A percentile compares a stretch with the other conserved stretches of the same genome.
Conservation (phyloP, 805 yeast genomes). For the Candida tammaniensis region DNA sequence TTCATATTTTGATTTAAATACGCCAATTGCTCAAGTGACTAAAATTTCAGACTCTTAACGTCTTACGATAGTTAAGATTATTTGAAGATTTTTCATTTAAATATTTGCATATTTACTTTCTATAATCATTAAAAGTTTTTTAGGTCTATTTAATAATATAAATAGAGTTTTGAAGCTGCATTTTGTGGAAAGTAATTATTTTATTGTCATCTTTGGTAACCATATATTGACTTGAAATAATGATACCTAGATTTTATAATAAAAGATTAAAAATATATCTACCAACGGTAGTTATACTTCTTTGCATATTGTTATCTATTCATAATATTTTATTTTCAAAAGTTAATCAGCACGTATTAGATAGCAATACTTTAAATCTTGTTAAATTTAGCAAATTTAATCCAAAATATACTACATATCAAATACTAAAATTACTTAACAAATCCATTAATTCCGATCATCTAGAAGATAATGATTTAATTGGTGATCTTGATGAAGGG, state of each 20-base stretch:
- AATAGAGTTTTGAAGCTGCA: too few species aligned
- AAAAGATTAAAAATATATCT: constrained; percentile 17
- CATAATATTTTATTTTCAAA: constrained; percentile 12
- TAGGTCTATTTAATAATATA: too few species aligned
- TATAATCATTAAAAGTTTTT: too few species aligned
- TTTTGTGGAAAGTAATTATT: too few species aligned
- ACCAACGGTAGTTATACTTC: constrained; percentile 11
- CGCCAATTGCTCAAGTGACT: too few species aligned
- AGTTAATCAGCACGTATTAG: constrained; percentile 22
- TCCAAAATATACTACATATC: constrained; percentile 20
- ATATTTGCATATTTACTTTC: too few species aligned
- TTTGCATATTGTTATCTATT: constrained; percentile 11
- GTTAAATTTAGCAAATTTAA: constrained; percentile 22
- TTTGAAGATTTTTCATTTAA: too few species aligned
- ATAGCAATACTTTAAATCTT: constrained; percentile 20
- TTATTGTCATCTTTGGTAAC: too few species aligned
- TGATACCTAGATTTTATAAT: constrained; percentile 17
- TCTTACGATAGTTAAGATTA: too few species aligned
- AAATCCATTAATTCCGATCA: constrained; percentile 2
- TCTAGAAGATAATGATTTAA: background rate
- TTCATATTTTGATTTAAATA: too few species aligned
- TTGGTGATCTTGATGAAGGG: constrained; percentile 15
- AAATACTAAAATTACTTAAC: constrained; percentile 11
- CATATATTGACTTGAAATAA: background rate
- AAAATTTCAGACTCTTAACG: too few species aligned